These are phyloP conservation scores for Helminthosporium solani DNA, from an alignment of 2,329 filamentous ascomycete species.

Conservation along the genomic window DNA sequence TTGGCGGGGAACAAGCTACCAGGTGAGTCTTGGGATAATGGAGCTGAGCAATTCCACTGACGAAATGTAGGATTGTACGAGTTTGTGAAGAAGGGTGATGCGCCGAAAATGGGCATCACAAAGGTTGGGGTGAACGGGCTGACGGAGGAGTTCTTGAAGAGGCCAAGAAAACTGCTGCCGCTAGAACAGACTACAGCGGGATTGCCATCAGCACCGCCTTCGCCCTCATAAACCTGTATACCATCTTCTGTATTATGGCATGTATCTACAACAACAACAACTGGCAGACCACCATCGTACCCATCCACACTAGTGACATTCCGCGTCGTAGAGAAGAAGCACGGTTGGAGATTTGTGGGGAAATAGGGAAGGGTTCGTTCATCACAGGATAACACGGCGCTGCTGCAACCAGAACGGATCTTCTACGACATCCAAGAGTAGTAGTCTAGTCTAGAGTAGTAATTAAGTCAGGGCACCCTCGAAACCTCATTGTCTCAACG, in stretches of 20 bases:
- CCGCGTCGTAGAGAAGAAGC: too few species aligned
- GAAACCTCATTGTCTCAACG: too few species aligned
- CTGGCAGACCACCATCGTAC: too few species aligned
- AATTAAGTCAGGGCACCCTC: too few species aligned
- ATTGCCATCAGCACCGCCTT: constrained; percentile 48
- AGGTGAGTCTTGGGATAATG: constrained; percentile 54
- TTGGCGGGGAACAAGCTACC: constrained; percentile 94
- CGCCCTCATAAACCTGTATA: neutral
- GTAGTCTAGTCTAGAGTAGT: too few species aligned
- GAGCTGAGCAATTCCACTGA: constrained; percentile 1
- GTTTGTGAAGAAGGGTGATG: constrained; percentile 89
- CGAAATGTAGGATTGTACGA: constrained; percentile 70
- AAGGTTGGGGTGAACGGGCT: constrained; percentile 74
- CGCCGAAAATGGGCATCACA: constrained; percentile 87
- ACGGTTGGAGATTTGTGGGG: too few species aligned
- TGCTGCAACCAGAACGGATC: too few species aligned
- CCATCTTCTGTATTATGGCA: neutral
- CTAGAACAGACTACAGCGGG: constrained; percentile 63
- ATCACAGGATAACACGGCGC: too few species aligned
- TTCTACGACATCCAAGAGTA: too few species aligned
- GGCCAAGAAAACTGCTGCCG: constrained; percentile 68
- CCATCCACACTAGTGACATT: too few species aligned
- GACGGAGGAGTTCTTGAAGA: constrained; percentile 80
- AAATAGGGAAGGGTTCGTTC: too few species aligned
- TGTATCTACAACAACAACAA: neutral